A percentile compares a stretch with the other conserved stretches of the same genome.
Evolutionary conservation across 306 rosid genomes (phyloP).

Genomic region (Vigna trinervia): DNA sequence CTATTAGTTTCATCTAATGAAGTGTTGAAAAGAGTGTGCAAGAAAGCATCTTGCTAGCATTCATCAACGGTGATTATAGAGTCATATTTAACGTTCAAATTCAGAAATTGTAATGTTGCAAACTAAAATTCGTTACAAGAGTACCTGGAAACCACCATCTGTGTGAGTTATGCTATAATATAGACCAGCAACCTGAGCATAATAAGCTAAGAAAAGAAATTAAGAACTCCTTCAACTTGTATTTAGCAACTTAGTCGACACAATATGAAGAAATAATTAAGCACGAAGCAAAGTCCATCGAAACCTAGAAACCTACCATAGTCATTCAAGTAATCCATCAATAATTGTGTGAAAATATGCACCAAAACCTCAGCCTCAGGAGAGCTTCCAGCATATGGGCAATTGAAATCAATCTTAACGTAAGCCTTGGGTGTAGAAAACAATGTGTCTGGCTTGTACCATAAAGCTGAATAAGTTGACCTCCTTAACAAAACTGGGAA

Average conservation of each 20-base stretch:
- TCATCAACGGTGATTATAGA: background rate
- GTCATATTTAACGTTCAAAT: background rate
- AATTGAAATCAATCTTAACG: slow-evolving; percentile 77
- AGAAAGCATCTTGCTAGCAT: background rate
- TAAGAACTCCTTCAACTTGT: slow-evolving; percentile 42
- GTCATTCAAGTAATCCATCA: slow-evolving; percentile 96
- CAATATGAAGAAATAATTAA: slow-evolving; percentile 17
- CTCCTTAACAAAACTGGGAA: slow-evolving; percentile 74
- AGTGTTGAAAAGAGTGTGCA: background rate
- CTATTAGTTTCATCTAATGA: background rate
- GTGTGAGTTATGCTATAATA: slow-evolving; percentile 60
- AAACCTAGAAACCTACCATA: slow-evolving; percentile 62
- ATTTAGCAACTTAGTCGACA: slow-evolving; percentile 30
- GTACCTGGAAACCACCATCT: slow-evolving; percentile 87
- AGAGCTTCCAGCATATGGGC: slow-evolving; percentile 84
- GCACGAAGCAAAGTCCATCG: background rate
- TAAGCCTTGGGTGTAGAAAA: slow-evolving; percentile 88
- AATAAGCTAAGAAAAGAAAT: slow-evolving; percentile 69
- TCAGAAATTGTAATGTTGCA: slow-evolving; percentile 3
- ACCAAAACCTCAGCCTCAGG: slow-evolving; percentile 81
- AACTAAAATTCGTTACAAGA: slow-evolving; percentile 33
- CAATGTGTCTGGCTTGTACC: slow-evolving; percentile 89
- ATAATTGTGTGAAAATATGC: slow-evolving; percentile 69
- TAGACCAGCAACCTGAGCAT: slow-evolving; percentile 91
- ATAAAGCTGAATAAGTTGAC: slow-evolving; percentile 73